Conservation (phyloP, 805 yeast genomes). For the Yamadazyma phyllophila region DNA sequence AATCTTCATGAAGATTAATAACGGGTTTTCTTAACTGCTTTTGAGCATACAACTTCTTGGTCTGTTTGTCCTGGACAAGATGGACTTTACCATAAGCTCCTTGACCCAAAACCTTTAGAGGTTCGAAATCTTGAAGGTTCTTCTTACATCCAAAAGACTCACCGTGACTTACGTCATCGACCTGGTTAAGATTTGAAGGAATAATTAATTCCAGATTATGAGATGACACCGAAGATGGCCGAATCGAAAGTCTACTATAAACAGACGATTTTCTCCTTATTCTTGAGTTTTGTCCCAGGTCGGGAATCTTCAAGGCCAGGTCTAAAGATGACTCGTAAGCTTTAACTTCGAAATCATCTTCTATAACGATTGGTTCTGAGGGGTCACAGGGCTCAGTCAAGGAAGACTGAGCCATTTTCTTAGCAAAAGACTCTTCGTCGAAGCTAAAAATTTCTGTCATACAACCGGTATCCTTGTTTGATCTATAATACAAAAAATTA, state of each 20-base stretch:
- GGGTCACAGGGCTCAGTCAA: slow-evolving; percentile 1
- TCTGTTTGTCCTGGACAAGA: slow-evolving; percentile 35
- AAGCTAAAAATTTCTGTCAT: slow-evolving; percentile 10
- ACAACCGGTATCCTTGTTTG: neutral
- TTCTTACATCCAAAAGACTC: neutral
- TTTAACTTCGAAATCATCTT: slow-evolving; percentile 1
- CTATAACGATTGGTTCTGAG: neutral
- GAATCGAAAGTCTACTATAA: slow-evolving; percentile 14
- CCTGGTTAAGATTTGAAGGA: slow-evolving; percentile 11
- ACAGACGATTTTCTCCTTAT: slow-evolving; percentile 15
- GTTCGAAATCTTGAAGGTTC: slow-evolving; percentile 35
- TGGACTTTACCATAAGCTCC: slow-evolving; percentile 46
- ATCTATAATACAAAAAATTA: neutral
- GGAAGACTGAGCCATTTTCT: neutral
- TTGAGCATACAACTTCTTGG: slow-evolving; percentile 41
- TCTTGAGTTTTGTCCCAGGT: neutral
- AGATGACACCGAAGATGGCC: slow-evolving; percentile 11
- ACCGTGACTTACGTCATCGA: slow-evolving; percentile 4
- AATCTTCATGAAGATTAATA: slow-evolving; percentile 28
- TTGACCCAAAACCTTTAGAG: slow-evolving; percentile 42
- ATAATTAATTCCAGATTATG: slow-evolving; percentile 13
- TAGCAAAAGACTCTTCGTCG: slow-evolving; percentile 10
- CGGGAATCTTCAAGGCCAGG: neutral
- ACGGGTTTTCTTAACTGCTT: slow-evolving; percentile 41
- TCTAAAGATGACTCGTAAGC: slow-evolving; percentile 1